A percentile compares a stretch with the other conserved stretches of the same genome.
Evolutionary conservation across 176 grass and related monocot species (phyloP).

Genomic region (Carex pumila): DNA sequence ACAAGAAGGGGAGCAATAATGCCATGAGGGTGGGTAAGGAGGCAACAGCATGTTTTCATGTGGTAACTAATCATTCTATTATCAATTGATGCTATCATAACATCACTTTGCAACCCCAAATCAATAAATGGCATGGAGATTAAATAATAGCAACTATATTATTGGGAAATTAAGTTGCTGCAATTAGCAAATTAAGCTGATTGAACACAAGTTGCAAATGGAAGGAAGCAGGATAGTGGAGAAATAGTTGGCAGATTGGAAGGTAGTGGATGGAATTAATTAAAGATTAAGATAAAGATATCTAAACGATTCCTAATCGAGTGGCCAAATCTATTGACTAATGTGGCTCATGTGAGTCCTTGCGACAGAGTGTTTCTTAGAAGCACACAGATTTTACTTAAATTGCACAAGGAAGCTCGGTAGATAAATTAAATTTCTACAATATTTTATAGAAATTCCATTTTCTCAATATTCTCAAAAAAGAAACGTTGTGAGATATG

Average conservation of each 20-base stretch:
- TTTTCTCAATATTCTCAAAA: background rate
- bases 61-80: background rate
- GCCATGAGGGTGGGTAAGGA: background rate
- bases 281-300: background rate
- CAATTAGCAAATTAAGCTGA: background rate
- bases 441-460: background rate
- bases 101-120: background rate
- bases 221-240: background rate
- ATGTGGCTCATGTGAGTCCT: background rate
- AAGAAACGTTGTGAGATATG: background rate
- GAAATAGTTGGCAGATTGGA: conserved; percentile 7
- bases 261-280: conserved; percentile 6
- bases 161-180: background rate
- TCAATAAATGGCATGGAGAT: background rate
- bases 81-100: background rate
- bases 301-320: background rate
- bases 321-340: conserved; percentile 21
- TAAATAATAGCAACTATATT: background rate
- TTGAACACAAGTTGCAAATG: background rate
- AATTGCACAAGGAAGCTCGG: background rate
- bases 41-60: background rate
- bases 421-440: background rate
- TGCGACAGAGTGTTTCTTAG: background rate
- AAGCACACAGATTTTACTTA: background rate
- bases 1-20: conserved; percentile 3